Evolutionary conservation across 805 yeast species (phyloP), one percentile per base, ranked within the genome.

Genomic region (Yarrowia porcina): DNA sequence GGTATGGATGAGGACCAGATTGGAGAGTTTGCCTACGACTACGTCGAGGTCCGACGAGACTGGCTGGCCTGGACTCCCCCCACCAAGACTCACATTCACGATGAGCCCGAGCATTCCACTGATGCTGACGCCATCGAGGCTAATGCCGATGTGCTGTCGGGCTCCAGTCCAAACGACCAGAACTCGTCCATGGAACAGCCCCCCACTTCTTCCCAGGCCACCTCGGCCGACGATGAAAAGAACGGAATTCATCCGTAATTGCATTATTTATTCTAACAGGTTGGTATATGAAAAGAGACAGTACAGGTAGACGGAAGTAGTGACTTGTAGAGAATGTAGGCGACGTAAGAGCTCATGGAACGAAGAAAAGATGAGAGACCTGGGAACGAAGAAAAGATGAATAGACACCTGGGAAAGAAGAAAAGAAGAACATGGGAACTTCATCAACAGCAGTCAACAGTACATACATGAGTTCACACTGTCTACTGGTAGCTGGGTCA

Each of bases 21-120:
- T 68, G 99, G 98, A 59, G 99, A 93, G 76, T 93, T 92, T 76
- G 98, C 98, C n/a, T 93, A 93, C 74, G 98, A 93, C 75, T 93
- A 91, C 72, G 97, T 93, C 64, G 99, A 93, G 78, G 96, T 93
- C 13, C 84, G 98, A 75, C 83, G 98, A 73, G 97, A 92, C 76
- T 93, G 72, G 67, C 70, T 74, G 36, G 76, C 79, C 25, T 77
- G 80, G 80, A 66, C 71, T n/a, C 72, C 76, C 2, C 77, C 78
- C 2, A 35, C 65, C 25, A 56, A 39, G 47, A 28, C 49, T n/a
- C 61, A 56, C 32, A 32, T 28, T 7, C 47, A 56, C 39, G 47
- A 35, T 15, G 60, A 52, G 45, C 21, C 33, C 17, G 60, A 33
- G 20, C 27, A 32, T 17, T 21, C 35, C 28, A 49, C 39, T 4